These are phyloP conservation scores for Penicillium crustosum DNA, from an alignment of 2,329 filamentous ascomycete species.

Conservation along the genomic window DNA sequence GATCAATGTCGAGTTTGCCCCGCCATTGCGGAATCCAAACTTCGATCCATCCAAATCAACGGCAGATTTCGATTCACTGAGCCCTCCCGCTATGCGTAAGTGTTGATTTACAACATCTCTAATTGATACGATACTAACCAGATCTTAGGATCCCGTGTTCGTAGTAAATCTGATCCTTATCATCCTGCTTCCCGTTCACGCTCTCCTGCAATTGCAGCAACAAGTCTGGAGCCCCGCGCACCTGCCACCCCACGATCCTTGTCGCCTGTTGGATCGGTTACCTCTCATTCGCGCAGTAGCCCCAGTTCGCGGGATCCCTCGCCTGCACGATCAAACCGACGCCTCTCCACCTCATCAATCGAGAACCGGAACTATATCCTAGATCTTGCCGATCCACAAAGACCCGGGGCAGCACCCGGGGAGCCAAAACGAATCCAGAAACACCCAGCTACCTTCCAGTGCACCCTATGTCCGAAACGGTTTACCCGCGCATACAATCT, in stretches of 20 bases:
- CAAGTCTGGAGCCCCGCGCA: slow-evolving; percentile 34
- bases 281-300: slow-evolving; percentile 38
- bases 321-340: slow-evolving; percentile 44
- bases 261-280: slow-evolving; percentile 42
- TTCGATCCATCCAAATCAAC: slow-evolving; percentile 68
- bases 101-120: slow-evolving; percentile 2
- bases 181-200: slow-evolving; percentile 44
- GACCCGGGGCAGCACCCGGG: slow-evolving; percentile 62
- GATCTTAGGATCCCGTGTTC: slow-evolving; percentile 52
- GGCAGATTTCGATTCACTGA: slow-evolving; percentile 72
- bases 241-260: slow-evolving; percentile 43
- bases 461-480: slow-evolving; percentile 85
- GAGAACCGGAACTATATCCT: slow-evolving; percentile 76
- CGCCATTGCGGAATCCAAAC: slow-evolving; percentile 64
- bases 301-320: slow-evolving; percentile 47
- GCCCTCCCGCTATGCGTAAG: slow-evolving; percentile 66
- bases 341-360: slow-evolving; percentile 49
- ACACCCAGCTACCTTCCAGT: slow-evolving; percentile 96
- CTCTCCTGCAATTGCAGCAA: slow-evolving; percentile 34
- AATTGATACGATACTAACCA: slow-evolving; percentile 18
- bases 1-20: slow-evolving; percentile 91
- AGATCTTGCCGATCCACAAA: slow-evolving; percentile 83
- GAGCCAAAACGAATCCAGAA: slow-evolving; percentile 87
- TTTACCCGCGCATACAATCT: slow-evolving; percentile 97
- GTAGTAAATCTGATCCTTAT: slow-evolving; percentile 63